These are phyloP conservation scores for Dioscorea zingiberensis DNA, from an alignment of 106 monocot genomes.

Conservation along the genomic window DNA sequence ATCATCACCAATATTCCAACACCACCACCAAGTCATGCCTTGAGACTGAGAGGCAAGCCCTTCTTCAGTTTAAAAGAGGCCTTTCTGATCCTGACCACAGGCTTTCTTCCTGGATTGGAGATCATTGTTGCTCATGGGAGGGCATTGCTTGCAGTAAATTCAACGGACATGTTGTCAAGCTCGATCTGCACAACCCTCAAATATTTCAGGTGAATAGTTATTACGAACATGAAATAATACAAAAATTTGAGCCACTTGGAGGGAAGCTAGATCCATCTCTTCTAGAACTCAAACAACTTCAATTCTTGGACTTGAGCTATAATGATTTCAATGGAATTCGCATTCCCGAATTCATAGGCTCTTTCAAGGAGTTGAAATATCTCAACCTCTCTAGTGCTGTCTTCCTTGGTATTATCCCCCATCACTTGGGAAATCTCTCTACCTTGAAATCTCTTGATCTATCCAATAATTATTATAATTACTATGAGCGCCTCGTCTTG, in stretches of 20 bases:
- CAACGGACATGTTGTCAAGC: constrained; percentile 16
- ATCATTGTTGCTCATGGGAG: constrained; percentile 21
- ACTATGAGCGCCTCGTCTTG: not conserved
- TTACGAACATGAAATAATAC: too few relatives aligned
- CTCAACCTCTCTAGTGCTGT: constrained; percentile 19
- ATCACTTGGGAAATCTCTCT: constrained; percentile 30
- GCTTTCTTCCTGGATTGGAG: too few relatives aligned
- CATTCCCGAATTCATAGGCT: constrained; percentile 23
- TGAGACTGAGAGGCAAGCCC: too few relatives aligned
- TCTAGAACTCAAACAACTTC: constrained; percentile 6
- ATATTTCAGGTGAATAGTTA: too few relatives aligned
- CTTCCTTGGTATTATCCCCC: constrained; percentile 9
- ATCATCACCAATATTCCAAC: too few relatives aligned
- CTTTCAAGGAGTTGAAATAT: constrained; percentile 12
- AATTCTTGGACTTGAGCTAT: constrained; percentile 17
- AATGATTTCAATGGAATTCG: constrained; percentile 10
- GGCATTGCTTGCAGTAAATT: constrained; percentile 23
- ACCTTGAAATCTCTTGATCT: constrained; percentile 13
- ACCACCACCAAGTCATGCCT: too few relatives aligned
- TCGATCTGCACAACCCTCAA: too few relatives aligned
- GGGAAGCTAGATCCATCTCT: constrained; percentile 18
- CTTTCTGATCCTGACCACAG: too few relatives aligned
- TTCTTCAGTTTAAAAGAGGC: too few relatives aligned
- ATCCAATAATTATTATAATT: not conserved
- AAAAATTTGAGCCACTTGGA: not conserved